These are phyloP conservation scores for Lepiota brunneoincarnata DNA, from an alignment of 768 basidiomycete species.

Conservation along the genomic window DNA sequence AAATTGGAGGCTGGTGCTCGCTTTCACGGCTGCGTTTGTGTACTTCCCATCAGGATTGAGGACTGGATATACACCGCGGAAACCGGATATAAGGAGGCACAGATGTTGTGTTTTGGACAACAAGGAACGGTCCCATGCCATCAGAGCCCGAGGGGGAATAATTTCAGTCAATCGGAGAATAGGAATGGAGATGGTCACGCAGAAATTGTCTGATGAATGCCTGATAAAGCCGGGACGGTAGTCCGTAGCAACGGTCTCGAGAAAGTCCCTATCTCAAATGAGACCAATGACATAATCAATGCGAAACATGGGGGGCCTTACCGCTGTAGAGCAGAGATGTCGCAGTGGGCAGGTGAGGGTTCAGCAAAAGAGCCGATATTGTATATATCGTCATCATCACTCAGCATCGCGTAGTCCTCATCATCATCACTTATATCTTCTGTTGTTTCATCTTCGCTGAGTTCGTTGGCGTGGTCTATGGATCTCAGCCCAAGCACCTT, in stretches of 20 bases:
- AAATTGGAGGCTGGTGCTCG: conserved; percentile 42
- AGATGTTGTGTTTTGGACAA: conserved; percentile 56
- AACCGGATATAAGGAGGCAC: conserved; percentile 61
- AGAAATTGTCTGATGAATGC: conserved; percentile 42
- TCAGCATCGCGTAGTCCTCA: conserved; percentile 29
- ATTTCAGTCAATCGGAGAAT: conserved; percentile 46
- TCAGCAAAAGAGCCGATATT: conserved; percentile 25
- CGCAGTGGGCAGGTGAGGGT: conserved; percentile 17
- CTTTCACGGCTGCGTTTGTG: conserved; percentile 27
- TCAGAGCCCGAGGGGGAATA: conserved; percentile 62
- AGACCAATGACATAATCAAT: conserved; percentile 1
- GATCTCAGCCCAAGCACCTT: conserved; percentile 16
- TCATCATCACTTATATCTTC: conserved; percentile 35
- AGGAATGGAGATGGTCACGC: conserved; percentile 56
- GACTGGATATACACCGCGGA: conserved; percentile 52
- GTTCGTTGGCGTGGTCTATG: conserved; percentile 19
- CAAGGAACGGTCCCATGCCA: conserved; percentile 72
- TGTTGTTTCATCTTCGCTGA: conserved; percentile 27
- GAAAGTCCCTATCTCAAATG: conserved; percentile 46
- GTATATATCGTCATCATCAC: conserved; percentile 35
- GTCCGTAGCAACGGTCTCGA: conserved; percentile 52
- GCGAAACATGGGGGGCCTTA: conserved; percentile 15
- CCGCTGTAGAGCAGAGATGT: conserved; percentile 29
- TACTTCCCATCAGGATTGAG: conserved; percentile 42
- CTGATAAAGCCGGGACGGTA: conserved; percentile 61